These are phyloP conservation scores for Amphirosellinia nigrospora DNA, from an alignment of 495 filamentous ascomycete genomes.

Conservation along the genomic window DNA sequence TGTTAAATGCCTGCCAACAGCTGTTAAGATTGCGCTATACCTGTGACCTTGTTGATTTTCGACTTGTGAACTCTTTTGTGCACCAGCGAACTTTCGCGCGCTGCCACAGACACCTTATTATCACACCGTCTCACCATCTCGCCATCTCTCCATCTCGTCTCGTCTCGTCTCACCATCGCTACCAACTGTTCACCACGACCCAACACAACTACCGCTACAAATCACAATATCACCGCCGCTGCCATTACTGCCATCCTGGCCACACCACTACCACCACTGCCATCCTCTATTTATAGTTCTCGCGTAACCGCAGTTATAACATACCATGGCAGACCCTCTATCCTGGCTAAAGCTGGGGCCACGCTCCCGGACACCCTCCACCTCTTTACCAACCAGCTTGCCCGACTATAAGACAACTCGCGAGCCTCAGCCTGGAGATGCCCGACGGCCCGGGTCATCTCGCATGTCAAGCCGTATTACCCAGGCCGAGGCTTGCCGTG, in stretches of 20 bases:
- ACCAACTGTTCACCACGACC: background rate
- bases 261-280: background rate
- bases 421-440: background rate
- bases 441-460: constrained; percentile 13
- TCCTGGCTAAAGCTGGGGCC: constrained; percentile 38
- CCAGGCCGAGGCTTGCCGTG: background rate
- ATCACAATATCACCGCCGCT: background rate
- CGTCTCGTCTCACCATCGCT: constrained; percentile 6
- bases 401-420: background rate
- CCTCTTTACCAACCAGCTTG: constrained; percentile 17
- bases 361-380: constrained; percentile 33
- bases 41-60: background rate
- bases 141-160: too few species aligned
- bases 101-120: background rate
- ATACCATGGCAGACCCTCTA: constrained; percentile 39
- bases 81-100: background rate
- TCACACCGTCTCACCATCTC: background rate
- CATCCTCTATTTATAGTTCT: background rate
- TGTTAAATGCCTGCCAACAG: background rate
- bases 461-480: constrained; percentile 15
- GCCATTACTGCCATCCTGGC: background rate
- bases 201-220: background rate
- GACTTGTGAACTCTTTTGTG: constrained; percentile 2
- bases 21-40: background rate
- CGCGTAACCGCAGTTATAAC: background rate